phyloP scores from a whole-genome alignment of 192 early-diverging fungal species.

The Dissophora globulifera region DNA sequence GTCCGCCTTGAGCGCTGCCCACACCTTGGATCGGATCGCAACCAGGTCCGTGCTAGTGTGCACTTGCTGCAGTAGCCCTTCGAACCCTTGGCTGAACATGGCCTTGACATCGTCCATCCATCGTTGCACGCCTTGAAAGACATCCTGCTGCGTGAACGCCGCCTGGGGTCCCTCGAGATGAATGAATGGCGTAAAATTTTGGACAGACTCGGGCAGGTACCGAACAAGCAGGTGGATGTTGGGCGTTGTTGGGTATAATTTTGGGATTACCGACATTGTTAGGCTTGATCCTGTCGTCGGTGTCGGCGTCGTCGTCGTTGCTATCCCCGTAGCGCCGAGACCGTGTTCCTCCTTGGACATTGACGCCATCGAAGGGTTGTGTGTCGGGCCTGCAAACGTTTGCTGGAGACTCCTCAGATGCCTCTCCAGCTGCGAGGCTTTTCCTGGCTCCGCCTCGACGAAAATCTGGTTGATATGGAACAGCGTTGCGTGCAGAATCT shows the following conservation, averaged over 20 bases:
- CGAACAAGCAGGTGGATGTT: conserved; percentile 67
- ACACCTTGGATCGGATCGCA: conserved; percentile 51
- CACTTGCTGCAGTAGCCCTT: conserved; percentile 39
- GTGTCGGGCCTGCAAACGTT: conserved; percentile 44
- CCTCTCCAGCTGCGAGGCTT: conserved; percentile 41
- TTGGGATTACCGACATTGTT: conserved; percentile 24
- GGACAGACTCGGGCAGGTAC: conserved; percentile 65
- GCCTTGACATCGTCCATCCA: conserved; percentile 54
- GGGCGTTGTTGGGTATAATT: conserved; percentile 64
- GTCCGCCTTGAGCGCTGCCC: conserved; percentile 50
- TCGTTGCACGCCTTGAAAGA: conserved; percentile 18
- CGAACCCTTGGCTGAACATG: conserved; percentile 36
- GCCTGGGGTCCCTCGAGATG: conserved; percentile 40
- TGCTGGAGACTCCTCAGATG: conserved; percentile 53
- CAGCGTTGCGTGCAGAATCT: conserved; percentile 54
- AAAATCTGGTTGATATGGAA: conserved; percentile 50
- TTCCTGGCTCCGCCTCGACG: conserved; percentile 4
- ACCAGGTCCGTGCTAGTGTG: conserved; percentile 37
- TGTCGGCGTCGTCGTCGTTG: neutral
- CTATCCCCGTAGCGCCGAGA: too few relatives aligned
- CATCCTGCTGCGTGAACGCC: conserved; percentile 44
- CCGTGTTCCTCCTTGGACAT: too few relatives aligned
- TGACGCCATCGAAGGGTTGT: too few relatives aligned
- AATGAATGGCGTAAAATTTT: conserved; percentile 62
- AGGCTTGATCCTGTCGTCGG: conserved; percentile 5